Base-by-base conservation (phyloP, 1,284 basidiomycete species). In the Sparassis latifolia region DNA sequence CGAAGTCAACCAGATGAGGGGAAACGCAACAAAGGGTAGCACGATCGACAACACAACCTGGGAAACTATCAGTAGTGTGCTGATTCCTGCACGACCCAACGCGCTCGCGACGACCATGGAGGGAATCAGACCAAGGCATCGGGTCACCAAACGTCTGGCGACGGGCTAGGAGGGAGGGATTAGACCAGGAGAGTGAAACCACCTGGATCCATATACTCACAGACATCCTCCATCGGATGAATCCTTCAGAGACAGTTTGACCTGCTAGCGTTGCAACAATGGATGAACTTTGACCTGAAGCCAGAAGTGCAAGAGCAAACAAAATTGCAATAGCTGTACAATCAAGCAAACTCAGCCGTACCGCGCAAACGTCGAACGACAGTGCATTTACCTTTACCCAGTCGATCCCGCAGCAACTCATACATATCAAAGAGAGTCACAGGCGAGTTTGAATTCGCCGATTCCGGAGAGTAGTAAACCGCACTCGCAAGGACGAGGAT, bases 181-280 rank as follows among this genome's bases (percentile, higher is more conserved):
- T 45, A 35, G 9, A 42, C 30, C 38, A 7, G 43, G 48, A 12
- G 48, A 41, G 35, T 5, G 39, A 45, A 12, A n/a, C 45, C 35
- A 37, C 42, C 6, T 39, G 2, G 3, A 48, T 10, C 10, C 27
- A n/a, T 7, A 49, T 5, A 67, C 80, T 66, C 62, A 91, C 89
- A 50, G 90, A 88, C 45, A 92, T 79, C 48, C 80, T 79, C 95
- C 95, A 98, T 51, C 84, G 81, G 54, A 99, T 78, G 68, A 97
- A 97, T 0, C 96, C 96, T 69, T 98, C 96, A 0, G 86, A 88
- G 33, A 98, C 89, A 42, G 94, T 86, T 69, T 98, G 87, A 0
- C 95, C 96, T 0, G 93, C 89, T 9, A 98, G 77, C 0, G 94
- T 98, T 4, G 92, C 94, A 1, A 97, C 91, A 54, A 98, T 82